phyloP scores from a whole-genome alignment of 73 alveolate genomes.

The Paramecium pentaurelia region DNA sequence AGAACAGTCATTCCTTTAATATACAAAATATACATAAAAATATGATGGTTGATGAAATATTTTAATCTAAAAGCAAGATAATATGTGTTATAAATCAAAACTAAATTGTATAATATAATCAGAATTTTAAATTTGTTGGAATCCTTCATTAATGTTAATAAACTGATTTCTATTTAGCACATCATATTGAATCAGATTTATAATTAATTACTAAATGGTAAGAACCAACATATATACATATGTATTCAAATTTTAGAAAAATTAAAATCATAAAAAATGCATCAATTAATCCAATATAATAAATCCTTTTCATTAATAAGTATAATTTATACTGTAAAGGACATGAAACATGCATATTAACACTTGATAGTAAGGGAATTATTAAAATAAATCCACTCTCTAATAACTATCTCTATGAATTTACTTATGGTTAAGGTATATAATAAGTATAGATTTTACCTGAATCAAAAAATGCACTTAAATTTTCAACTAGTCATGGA shows the following conservation, averaged over 20 bases:
- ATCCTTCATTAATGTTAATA: background rate
- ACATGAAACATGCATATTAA: background rate
- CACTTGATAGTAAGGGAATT: background rate
- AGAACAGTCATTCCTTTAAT: background rate
- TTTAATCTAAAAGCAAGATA: background rate
- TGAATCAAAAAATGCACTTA: constrained; percentile 20
- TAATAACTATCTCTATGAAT: background rate
- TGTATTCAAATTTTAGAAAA: background rate
- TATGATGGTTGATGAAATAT: background rate
- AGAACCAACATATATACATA: background rate
- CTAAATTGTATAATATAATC: background rate
- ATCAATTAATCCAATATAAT: background rate
- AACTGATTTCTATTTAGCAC: background rate
- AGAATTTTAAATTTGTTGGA: background rate
- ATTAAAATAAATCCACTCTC: background rate
- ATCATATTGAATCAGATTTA: background rate
- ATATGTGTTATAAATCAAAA: background rate
- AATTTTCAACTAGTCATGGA: background rate
- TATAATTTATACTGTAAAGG: background rate
- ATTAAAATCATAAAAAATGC: background rate
- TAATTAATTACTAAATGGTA: background rate
- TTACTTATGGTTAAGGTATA: constrained; percentile 10
- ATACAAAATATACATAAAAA: background rate
- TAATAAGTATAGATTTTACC: background rate
- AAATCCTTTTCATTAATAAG: background rate